Conservation (phyloP, 2,329 filamentous ascomycete genomes). For the Cladophialophora immunda region DNA sequence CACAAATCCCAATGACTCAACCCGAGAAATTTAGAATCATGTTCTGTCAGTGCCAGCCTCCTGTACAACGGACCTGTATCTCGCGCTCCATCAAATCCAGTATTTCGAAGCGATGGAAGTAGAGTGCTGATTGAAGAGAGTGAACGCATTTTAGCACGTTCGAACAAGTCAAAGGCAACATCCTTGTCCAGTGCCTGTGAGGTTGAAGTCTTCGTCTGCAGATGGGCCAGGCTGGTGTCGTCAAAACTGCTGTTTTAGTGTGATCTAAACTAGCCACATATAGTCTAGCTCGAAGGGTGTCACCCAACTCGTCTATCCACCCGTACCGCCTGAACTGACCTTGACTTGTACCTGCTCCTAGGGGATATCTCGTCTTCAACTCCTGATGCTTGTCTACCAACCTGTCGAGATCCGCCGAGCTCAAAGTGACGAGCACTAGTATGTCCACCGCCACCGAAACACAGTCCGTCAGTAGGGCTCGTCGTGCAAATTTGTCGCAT, state of each 20-base stretch:
- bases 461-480: constrained; percentile 24
- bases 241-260: background rate
- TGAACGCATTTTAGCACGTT: too few species aligned
- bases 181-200: too few species aligned
- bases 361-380: background rate
- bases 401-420: background rate
- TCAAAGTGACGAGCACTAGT: background rate
- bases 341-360: background rate
- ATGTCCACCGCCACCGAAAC: constrained; percentile 37
- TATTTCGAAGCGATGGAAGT: too few species aligned
- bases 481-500: constrained; percentile 4
- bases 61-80: background rate
- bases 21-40: background rate
- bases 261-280: background rate
- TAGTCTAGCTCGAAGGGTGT: background rate
- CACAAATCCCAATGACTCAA: background rate
- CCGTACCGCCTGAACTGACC: background rate
- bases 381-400: background rate
- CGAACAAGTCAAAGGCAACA: too few species aligned
- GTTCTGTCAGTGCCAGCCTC: background rate
- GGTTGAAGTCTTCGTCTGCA: too few species aligned
- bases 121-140: too few species aligned
- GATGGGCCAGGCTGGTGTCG: too few species aligned
- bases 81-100: too few species aligned
- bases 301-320: background rate